Evolutionary conservation across 179 eudicot genomes (phyloP).

Genomic region (Silene coronaria): DNA sequence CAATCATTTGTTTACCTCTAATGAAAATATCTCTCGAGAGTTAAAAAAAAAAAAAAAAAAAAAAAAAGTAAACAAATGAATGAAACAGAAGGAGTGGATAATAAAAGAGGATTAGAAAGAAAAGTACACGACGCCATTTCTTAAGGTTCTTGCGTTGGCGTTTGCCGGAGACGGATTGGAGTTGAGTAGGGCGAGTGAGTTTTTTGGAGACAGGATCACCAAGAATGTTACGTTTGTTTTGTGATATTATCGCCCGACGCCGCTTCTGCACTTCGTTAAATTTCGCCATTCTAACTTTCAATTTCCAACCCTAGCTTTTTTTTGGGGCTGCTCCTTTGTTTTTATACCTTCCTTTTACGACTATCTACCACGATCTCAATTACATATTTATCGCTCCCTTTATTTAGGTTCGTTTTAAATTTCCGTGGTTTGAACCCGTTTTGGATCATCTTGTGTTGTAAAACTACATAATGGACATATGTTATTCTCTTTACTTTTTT

Average conservation of each 20-base stretch:
- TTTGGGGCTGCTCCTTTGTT: neutral
- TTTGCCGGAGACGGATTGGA: conserved; percentile 74
- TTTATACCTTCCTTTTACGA: neutral
- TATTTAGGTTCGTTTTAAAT: too few species aligned
- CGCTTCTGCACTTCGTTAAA: conserved; percentile 78
- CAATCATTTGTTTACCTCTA: too few species aligned
- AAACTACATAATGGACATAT: too few species aligned
- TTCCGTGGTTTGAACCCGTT: too few species aligned
- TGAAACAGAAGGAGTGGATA: neutral
- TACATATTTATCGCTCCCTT: too few species aligned
- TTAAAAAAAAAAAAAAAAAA: neutral
- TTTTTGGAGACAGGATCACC: conserved; percentile 64
- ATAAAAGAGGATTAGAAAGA: neutral
- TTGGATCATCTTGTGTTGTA: too few species aligned
- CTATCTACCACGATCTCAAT: too few species aligned
- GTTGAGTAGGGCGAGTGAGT: conserved; percentile 50
- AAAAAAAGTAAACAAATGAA: neutral
- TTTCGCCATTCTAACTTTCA: conserved; percentile 47
- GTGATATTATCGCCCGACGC: conserved; percentile 52
- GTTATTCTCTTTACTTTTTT: too few species aligned
- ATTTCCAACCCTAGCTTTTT: conserved; percentile 6
- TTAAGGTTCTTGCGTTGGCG: conserved; percentile 83
- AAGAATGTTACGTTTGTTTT: conserved; percentile 48
- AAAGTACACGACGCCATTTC: conserved; percentile 77
- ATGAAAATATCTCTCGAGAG: neutral